Conservation (phyloP, 192 early-diverging fungal genomes). For the Jimgerdemannia flammicorona region DNA sequence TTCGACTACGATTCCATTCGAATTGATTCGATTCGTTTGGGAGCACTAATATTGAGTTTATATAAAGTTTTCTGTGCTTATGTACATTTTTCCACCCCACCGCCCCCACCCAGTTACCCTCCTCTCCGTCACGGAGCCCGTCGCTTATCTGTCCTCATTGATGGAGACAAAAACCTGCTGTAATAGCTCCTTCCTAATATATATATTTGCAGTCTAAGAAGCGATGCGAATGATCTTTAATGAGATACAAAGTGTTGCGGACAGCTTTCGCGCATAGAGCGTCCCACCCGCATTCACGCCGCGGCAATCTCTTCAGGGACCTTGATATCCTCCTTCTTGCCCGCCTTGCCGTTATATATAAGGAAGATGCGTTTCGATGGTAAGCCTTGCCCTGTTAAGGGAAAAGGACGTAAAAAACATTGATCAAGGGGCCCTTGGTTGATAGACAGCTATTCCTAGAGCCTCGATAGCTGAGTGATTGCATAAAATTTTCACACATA, state of each 20-base stretch:
- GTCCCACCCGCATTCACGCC: neutral
- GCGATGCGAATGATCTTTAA: too few species aligned
- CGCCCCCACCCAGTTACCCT: neutral
- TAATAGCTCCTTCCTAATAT: too few species aligned
- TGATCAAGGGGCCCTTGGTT: neutral
- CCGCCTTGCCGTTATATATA: slow-evolving; percentile 35
- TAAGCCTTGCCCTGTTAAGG: slow-evolving; percentile 29
- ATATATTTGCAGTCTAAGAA: too few species aligned
- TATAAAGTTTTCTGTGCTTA: neutral
- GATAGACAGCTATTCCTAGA: neutral
- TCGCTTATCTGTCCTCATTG: too few species aligned
- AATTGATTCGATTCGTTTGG: too few species aligned
- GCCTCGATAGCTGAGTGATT: neutral
- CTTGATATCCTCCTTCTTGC: slow-evolving; percentile 6
- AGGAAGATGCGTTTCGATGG: slow-evolving; percentile 39
- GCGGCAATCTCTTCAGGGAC: neutral
- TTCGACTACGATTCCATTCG: too few species aligned
- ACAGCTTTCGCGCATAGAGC: neutral
- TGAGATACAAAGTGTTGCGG: neutral
- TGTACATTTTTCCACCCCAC: neutral
- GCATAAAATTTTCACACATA: neutral
- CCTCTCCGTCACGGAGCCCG: too few species aligned
- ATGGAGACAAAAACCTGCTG: too few species aligned
- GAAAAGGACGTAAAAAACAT: neutral
- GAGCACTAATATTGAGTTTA: too few species aligned